phyloP scores from a whole-genome alignment of 2,329 filamentous ascomycete species.

The Alternaria arbusti region DNA sequence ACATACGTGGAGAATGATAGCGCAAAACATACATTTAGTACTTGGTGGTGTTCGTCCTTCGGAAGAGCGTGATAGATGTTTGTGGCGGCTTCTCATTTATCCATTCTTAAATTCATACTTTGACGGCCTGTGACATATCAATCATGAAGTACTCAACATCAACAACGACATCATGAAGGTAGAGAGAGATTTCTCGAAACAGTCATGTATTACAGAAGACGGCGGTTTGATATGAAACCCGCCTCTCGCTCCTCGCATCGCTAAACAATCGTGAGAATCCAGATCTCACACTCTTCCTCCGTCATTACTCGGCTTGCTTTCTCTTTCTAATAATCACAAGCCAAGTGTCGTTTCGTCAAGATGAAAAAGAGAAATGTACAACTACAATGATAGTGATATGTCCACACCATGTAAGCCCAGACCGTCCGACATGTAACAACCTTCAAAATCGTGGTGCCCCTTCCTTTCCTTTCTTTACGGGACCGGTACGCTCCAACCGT shows the following conservation, averaged over 20 bases:
- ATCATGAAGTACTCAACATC: too few relatives aligned
- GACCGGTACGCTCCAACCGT: not conserved
- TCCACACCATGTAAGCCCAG: not conserved
- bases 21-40: too few relatives aligned
- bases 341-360: constrained; percentile 8
- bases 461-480: not conserved
- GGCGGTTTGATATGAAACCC: not conserved
- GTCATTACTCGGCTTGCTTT: not conserved
- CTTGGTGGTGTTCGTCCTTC: too few relatives aligned
- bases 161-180: not conserved
- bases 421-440: not conserved
- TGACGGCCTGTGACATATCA: too few relatives aligned
- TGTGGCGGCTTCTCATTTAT: too few relatives aligned
- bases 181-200: not conserved
- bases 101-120: too few relatives aligned
- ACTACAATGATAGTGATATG: constrained; percentile 5
- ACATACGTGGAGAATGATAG: too few relatives aligned
- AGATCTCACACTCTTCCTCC: not conserved
- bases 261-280: not conserved
- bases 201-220: not conserved
- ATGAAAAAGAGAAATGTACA: not conserved
- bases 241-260: not conserved
- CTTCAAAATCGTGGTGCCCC: not conserved
- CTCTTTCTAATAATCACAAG: constrained; percentile 2
- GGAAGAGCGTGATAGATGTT: too few relatives aligned